Conservation (phyloP, 805 yeast species). For the Helenozyma rhizophorensis region DNA sequence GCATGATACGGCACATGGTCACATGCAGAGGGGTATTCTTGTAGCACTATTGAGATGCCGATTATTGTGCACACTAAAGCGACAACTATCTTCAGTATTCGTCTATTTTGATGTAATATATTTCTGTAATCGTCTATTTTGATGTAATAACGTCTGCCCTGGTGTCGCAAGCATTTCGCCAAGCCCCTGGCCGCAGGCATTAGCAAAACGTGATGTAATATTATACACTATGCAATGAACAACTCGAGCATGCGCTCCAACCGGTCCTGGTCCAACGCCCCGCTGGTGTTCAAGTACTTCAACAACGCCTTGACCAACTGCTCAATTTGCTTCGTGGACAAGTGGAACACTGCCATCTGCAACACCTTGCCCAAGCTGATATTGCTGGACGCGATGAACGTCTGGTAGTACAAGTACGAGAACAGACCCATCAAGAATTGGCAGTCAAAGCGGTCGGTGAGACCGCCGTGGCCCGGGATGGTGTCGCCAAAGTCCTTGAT, state of each 20-base stretch:
- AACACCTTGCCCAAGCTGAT: constrained; percentile 69
- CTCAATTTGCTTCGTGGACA: constrained; percentile 60
- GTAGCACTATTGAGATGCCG: no score
- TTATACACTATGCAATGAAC: no score
- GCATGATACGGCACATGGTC: no score
- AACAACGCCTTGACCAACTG: constrained; percentile 57
- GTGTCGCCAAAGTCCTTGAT: constrained; percentile 98
- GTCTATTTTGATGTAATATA: no score
- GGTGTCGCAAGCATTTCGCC: no score
- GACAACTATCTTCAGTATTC: no score
- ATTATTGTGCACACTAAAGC: no score
- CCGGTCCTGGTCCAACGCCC: constrained; percentile 25
- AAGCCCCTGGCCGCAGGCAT: no score
- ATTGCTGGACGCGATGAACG: constrained; percentile 74
- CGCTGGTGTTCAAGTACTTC: constrained; percentile 43
- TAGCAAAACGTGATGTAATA: no score
- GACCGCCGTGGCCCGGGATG: constrained; percentile 98
- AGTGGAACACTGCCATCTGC: constrained; percentile 69
- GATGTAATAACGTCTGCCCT: no score
- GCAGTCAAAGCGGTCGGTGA: constrained; percentile 96
- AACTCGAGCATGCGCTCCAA: constrained; percentile 25
- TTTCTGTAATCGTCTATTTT: no score
- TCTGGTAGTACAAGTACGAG: constrained; percentile 86
- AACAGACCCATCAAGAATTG: constrained; percentile 98
- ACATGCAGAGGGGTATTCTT: no score